Percentiles rank a stretch among this genome's conserved stretches.
These are phyloP conservation scores for Haplosporangium sp. DNA, from an alignment of 371 early-diverging fungal species.

Conservation along the genomic window DNA sequence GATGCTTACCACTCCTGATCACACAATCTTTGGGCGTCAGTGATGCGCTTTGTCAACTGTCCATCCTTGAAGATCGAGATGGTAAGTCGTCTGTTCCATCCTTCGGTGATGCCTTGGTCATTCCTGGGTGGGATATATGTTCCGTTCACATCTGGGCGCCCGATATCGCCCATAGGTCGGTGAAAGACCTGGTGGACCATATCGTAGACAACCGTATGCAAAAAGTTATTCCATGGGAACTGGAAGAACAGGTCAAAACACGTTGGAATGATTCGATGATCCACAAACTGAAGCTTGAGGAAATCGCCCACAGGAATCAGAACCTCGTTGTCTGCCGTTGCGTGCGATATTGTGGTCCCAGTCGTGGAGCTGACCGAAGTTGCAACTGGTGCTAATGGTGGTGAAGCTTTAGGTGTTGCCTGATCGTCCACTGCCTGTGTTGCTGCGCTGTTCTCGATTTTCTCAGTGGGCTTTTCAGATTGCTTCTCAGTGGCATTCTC, in stretches of 20 bases:
- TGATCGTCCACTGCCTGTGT: conserved; percentile 15
- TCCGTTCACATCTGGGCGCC: conserved; percentile 28
- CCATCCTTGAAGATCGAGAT: conserved; percentile 80
- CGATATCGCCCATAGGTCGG: conserved; percentile 71
- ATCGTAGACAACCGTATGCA: conserved; percentile 95
- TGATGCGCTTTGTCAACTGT: conserved; percentile 78
- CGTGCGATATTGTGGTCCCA: conserved; percentile 1
- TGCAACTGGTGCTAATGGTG: conserved; percentile 17
- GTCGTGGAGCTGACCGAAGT: conserved; percentile 9
- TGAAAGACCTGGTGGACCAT: conserved; percentile 95
- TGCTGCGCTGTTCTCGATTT: conserved; percentile 8
- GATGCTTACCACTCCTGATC: conserved; percentile 64
- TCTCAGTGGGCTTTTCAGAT: neutral
- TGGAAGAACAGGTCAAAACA: conserved; percentile 83
- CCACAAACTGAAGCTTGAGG: conserved; percentile 70
- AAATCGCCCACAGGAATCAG: conserved; percentile 69
- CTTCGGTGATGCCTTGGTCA: conserved; percentile 27
- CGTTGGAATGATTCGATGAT: conserved; percentile 67
- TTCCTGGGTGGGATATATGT: conserved; percentile 24
- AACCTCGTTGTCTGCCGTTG: conserved; percentile 13
- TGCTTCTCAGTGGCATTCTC: neutral
- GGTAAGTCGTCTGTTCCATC: conserved; percentile 26
- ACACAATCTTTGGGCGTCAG: conserved; percentile 75
- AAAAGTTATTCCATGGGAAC: conserved; percentile 92
- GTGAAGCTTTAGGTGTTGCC: conserved; percentile 36